A percentile compares a stretch with the other conserved stretches of the same genome.
These are phyloP conservation scores for Aspergillus sp. DNA, from an alignment of 2,329 filamentous ascomycete genomes.

Conservation along the genomic window DNA sequence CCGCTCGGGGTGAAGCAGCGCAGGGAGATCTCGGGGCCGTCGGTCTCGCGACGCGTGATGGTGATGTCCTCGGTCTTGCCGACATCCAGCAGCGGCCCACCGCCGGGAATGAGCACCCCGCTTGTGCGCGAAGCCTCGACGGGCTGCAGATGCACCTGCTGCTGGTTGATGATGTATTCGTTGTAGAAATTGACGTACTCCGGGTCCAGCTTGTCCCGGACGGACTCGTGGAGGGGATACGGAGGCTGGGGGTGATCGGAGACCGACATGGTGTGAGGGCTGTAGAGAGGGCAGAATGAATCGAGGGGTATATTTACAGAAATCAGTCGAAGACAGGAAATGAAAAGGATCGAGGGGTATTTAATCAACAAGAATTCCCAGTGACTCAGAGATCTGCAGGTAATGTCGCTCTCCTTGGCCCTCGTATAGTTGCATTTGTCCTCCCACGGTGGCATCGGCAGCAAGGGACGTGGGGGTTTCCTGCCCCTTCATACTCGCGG, in stretches of 20 bases:
- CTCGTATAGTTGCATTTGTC: neutral
- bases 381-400: neutral
- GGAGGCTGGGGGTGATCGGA: constrained; percentile 30
- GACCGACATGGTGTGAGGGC: constrained; percentile 18
- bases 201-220: constrained; percentile 46
- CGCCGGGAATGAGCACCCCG: constrained; percentile 53
- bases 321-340: no score
- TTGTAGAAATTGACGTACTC: constrained; percentile 56
- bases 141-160: constrained; percentile 56
- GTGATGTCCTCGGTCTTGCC: constrained; percentile 46
- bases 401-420: no score
- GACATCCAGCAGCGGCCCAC: constrained; percentile 49
- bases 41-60: constrained; percentile 43
- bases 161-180: constrained; percentile 48
- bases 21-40: constrained; percentile 49
- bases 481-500: neutral
- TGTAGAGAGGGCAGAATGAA: neutral
- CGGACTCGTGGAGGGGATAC: constrained; percentile 50
- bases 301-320: neutral
- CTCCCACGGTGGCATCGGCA: neutral
- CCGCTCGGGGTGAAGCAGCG: constrained; percentile 53
- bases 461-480: neutral
- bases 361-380: no score
- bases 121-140: constrained; percentile 51
- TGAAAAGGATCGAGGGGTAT: neutral